Conservation (phyloP, 768 basidiomycete species). For the Pholiota conissans region DNA sequence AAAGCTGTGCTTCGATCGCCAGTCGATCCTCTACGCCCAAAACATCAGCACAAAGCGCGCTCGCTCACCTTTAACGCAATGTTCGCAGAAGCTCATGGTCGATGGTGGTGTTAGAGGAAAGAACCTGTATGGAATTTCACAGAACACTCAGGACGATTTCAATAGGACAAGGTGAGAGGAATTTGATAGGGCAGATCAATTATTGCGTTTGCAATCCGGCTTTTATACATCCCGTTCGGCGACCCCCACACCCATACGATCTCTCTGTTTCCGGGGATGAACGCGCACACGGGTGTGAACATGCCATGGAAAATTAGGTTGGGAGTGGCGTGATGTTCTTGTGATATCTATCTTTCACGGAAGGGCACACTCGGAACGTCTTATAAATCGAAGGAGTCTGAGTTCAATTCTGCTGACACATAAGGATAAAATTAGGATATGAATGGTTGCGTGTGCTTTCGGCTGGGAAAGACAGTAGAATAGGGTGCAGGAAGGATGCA, state of each 20-base stretch:
- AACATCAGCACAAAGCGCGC: background rate
- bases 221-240: background rate
- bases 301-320: background rate
- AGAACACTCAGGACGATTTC: background rate
- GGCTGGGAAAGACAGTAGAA: background rate
- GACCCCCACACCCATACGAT: background rate
- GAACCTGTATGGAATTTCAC: background rate
- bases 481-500: background rate
- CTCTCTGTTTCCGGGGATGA: background rate
- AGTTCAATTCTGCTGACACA: background rate
- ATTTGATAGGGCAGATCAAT: background rate
- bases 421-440: background rate
- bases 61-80: slow-evolving; percentile 53
- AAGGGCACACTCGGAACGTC: background rate
- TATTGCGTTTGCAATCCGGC: background rate
- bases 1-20: background rate
- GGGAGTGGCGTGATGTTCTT: no score
- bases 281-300: background rate
- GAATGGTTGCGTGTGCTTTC: background rate
- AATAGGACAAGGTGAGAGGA: background rate
- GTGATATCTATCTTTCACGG: background rate
- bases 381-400: background rate
- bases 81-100: slow-evolving; percentile 39
- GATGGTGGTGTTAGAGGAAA: slow-evolving; percentile 5
- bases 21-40: background rate